Evolutionary conservation across 768 basidiomycete species (phyloP).

Genomic region (Lactarius pseudohatsudake): DNA sequence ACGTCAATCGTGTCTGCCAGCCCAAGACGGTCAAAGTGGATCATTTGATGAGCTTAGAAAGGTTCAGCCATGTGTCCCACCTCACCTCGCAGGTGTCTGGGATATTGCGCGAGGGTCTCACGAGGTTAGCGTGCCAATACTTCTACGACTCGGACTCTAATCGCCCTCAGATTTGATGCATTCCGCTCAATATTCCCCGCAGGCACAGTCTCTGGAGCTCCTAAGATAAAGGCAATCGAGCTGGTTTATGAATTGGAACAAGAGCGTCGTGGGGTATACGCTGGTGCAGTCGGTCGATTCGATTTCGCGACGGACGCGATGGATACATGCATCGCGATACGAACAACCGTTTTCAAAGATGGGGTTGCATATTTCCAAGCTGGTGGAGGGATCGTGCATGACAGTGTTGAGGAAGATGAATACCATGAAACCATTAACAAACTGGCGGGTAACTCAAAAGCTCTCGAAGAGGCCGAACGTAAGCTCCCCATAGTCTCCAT

Average conservation of each 20-base stretch:
- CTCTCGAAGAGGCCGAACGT: slow-evolving; percentile 89
- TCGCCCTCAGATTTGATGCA: slow-evolving; percentile 78
- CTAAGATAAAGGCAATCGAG: slow-evolving; percentile 98
- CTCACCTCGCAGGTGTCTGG: slow-evolving; percentile 95
- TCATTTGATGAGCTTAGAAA: slow-evolving; percentile 88
- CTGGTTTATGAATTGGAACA: slow-evolving; percentile 83
- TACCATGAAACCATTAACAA: slow-evolving; percentile 96
- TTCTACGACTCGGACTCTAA: not conserved
- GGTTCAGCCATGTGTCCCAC: slow-evolving; percentile 98
- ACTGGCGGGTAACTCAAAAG: slow-evolving; percentile 79
- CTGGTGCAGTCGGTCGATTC: slow-evolving; percentile 96
- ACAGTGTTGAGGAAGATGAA: slow-evolving; percentile 97
- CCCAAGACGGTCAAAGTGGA: slow-evolving; percentile 96
- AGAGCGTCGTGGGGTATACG: slow-evolving; percentile 91
- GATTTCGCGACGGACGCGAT: slow-evolving; percentile 93
- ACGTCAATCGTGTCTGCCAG: slow-evolving; percentile 96
- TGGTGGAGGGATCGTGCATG: slow-evolving; percentile 95
- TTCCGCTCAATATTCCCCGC: slow-evolving; percentile 99
- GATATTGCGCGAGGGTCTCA: slow-evolving; percentile 73
- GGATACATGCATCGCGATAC: slow-evolving; percentile 98
- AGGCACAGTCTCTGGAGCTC: slow-evolving; percentile 97
- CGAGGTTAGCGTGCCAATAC: slow-evolving; percentile 52
- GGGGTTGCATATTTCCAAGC: slow-evolving; percentile 92
- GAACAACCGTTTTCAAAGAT: slow-evolving; percentile 96
- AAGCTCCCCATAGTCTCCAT: slow-evolving; percentile 37